These are phyloP conservation scores for Eucalyptus grandis DNA, from an alignment of 345 rosid genomes.

Conservation along the genomic window DNA sequence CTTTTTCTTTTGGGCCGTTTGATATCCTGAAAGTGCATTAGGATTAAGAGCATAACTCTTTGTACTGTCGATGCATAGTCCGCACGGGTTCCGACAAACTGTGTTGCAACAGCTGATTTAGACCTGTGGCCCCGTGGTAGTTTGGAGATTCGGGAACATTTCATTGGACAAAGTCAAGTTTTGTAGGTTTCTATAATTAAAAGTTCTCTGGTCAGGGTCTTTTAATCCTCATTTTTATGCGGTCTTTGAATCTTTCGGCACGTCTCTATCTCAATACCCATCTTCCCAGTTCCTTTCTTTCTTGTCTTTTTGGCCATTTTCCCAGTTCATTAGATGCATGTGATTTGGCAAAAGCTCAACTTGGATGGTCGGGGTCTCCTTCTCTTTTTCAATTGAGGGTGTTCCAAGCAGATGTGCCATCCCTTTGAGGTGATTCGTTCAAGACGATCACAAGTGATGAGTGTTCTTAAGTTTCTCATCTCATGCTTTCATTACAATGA, in stretches of 20 bases:
- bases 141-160: not conserved
- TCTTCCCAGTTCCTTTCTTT: not conserved
- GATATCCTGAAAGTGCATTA: slow-evolving; percentile 5
- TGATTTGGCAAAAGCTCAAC: not conserved
- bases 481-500: too few species aligned
- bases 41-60: slow-evolving; percentile 1
- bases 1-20: not conserved
- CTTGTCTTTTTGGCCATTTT: not conserved
- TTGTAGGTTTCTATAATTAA: not conserved
- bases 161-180: not conserved
- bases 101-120: not conserved
- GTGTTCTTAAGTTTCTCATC: too few species aligned
- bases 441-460: too few species aligned
- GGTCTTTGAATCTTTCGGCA: not conserved
- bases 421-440: too few species aligned
- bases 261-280: not conserved
- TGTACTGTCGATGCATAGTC: slow-evolving; percentile 2
- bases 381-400: not conserved
- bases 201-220: not conserved
- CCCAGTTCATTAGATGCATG: not conserved
- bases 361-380: not conserved
- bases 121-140: not conserved
- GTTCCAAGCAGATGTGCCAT: not conserved
- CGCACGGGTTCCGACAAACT: not conserved
- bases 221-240: not conserved